Percentiles rank a stretch among this genome's conserved stretches.
These are phyloP conservation scores for Beauveria rudraprayagi DNA, from an alignment of 2,329 filamentous ascomycete species.

Conservation along the genomic window DNA sequence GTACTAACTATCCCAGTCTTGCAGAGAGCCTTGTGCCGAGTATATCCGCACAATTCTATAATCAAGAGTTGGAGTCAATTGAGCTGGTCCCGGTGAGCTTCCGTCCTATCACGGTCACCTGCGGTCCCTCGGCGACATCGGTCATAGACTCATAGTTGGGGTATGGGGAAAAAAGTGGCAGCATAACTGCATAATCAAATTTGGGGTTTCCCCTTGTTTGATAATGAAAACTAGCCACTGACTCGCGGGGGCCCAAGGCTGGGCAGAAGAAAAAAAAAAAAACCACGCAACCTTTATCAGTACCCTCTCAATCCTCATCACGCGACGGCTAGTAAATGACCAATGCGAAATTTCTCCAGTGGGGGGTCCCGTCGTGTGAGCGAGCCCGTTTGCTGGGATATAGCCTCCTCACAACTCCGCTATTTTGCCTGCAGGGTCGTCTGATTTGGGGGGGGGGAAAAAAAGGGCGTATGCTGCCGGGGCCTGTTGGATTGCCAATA, in stretches of 20 bases:
- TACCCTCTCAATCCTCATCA: neutral
- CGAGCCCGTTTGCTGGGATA: neutral
- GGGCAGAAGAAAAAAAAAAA: neutral
- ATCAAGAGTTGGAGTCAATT: too few relatives aligned
- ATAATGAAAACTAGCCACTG: neutral
- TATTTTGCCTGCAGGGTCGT: neutral
- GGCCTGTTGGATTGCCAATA: neutral
- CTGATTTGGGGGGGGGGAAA: neutral
- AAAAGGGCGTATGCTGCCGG: too few relatives aligned
- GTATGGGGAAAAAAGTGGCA: neutral
- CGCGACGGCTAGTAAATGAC: slow-evolving; percentile 1
- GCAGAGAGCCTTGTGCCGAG: too few relatives aligned
- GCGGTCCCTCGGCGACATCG: neutral
- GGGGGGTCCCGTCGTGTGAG: neutral
- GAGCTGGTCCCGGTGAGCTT: neutral
- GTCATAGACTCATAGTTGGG: neutral
- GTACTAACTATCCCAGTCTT: too few relatives aligned
- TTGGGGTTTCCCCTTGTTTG: neutral
- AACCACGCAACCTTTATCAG: neutral
- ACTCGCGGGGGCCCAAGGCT: neutral
- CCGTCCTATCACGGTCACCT: neutral
- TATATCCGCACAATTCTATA: too few relatives aligned
- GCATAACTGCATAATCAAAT: neutral
- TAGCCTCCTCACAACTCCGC: neutral
- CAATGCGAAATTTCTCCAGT: neutral